Base-by-base conservation (phyloP, 352 stramenopile genomes). In the Globisporangium okanoganense region DNA sequence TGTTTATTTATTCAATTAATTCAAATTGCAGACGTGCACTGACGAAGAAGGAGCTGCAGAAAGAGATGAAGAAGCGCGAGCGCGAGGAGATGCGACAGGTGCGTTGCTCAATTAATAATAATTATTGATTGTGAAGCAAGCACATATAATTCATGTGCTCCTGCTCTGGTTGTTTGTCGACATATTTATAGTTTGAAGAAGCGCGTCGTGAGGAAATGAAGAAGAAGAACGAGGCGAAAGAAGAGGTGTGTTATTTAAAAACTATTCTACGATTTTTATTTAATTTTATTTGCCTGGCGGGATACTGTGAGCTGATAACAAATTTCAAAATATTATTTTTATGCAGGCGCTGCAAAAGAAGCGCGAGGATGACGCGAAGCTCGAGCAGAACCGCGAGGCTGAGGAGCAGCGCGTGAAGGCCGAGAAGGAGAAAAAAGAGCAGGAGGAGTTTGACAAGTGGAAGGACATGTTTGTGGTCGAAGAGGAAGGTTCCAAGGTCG, bases 31-130 rank as follows among this genome's bases (percentile, higher is more conserved):
- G 76, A 20, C 71, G 69, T 58, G 68, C 69, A 41, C 85, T 88
- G 78, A 88, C 75, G 31, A 88, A 87, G 73, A 88, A 84, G 41
- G 84, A 91, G 63, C 62, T 93, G 50, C 75, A 86, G 58, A 91
- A 91, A 72, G 84, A 90, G 50, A 69, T 87, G 8, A 90, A 91
- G 69, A 79, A 77, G 56, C 81, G 75, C 41, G 84, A 93, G 68
- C 74, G 79, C 5, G 84, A 93, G 63, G 75, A 89, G 36, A 65
- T 89, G 56, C 84, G 84, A n/a, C 72, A 64, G 60, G 84, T 91
- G 64, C 2, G 69, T 40, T 9, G 12, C 18, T 33, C 29, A n/a
- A 31, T 36, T 20, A 6, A 61, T 33, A 33, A 12, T 51, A 14
- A 36, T 7, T 16, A 47, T 24, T 9, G 49, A n/a, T 62, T 45